These are phyloP conservation scores for Candida xiaguanensis DNA, from an alignment of 805 yeast genomes.

Conservation along the genomic window DNA sequence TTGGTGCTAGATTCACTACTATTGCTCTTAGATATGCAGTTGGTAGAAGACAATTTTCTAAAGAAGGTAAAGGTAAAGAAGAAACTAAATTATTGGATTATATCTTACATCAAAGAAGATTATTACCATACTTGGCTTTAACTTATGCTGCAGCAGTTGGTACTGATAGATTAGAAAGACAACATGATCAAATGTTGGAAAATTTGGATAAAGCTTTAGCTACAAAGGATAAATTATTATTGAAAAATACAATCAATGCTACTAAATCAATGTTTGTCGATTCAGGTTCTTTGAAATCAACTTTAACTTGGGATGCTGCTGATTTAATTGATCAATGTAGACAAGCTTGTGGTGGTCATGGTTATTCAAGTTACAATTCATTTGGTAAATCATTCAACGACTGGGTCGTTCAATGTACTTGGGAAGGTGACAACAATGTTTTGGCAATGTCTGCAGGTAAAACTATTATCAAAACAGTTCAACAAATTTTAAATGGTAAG, in stretches of 20 bases:
- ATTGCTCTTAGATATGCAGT: conserved; percentile 88
- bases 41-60: conserved; percentile 80
- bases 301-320: conserved; percentile 83
- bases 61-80: conserved; percentile 28
- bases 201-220: conserved; percentile 53
- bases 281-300: conserved; percentile 85
- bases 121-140: conserved; percentile 79
- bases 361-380: conserved; percentile 89
- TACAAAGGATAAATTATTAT: conserved; percentile 44
- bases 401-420: conserved; percentile 97
- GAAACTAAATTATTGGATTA: conserved; percentile 81
- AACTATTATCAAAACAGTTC: conserved; percentile 55
- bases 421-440: conserved; percentile 97
- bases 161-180: conserved; percentile 55
- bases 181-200: conserved; percentile 47
- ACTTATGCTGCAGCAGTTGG: conserved; percentile 74
- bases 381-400: conserved; percentile 86
- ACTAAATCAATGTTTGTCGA: conserved; percentile 78
- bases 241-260: conserved; percentile 48
- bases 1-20: conserved; percentile 73
- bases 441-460: conserved; percentile 82
- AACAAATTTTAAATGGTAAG: conserved; percentile 35
- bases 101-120: conserved; percentile 83
- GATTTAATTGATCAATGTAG: conserved; percentile 82
- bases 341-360: conserved; percentile 96